Percentiles rank a stretch among this genome's conserved stretches.
phyloP scores from a whole-genome alignment of 495 filamentous ascomycete species.

The Lophiostoma macrostomum region DNA sequence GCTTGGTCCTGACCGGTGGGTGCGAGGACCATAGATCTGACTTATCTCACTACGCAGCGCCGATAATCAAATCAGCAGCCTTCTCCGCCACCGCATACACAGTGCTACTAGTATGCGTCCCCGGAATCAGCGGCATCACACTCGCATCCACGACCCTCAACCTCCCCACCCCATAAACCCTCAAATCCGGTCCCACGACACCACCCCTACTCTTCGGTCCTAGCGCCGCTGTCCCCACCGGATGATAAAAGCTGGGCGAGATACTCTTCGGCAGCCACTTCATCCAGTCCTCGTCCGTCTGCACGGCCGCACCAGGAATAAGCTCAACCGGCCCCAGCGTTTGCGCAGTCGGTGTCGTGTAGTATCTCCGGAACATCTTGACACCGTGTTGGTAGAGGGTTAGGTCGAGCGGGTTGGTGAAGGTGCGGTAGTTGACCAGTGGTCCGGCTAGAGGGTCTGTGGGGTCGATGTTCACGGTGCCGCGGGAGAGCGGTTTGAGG shows the following conservation, averaged over 20 bases:
- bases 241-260: constrained; percentile 16
- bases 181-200: constrained; percentile 17
- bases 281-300: constrained; percentile 12
- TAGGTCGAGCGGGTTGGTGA: constrained; percentile 20
- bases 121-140: constrained; percentile 25
- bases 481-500: constrained; percentile 19
- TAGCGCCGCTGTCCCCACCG: constrained; percentile 15
- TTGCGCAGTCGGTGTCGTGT: background rate
- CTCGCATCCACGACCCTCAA: constrained; percentile 26
- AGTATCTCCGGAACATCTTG: constrained; percentile 1
- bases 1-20: too few species aligned
- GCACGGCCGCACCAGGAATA: constrained; percentile 1
- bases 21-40: too few species aligned
- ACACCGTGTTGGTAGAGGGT: background rate
- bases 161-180: constrained; percentile 11
- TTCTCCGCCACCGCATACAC: constrained; percentile 28
- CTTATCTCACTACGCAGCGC: background rate
- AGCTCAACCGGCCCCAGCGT: constrained; percentile 10
- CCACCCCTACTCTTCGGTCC: constrained; percentile 5
- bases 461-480: constrained; percentile 22
- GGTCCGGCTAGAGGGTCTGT: constrained; percentile 10
- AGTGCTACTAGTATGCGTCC: constrained; percentile 12
- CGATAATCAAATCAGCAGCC: constrained; percentile 13
- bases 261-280: constrained; percentile 7
- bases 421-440: constrained; percentile 15